A percentile compares a stretch with the other conserved stretches of the same genome.
phyloP scores from a whole-genome alignment of 805 yeast genomes.

The Cyberlindnera mycetangii region DNA sequence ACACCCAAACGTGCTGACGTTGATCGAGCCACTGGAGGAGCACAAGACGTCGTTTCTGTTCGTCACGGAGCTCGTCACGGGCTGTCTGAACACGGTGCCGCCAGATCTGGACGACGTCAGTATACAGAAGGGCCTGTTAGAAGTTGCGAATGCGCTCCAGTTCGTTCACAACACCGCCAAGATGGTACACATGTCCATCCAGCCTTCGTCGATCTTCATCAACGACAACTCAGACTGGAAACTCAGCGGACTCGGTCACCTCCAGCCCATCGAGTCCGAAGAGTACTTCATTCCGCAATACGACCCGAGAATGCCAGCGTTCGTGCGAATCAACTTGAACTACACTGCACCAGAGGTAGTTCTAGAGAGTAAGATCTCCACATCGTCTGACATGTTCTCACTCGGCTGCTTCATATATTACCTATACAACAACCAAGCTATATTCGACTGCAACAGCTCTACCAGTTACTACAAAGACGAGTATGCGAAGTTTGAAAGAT shows the following conservation, averaged over 20 bases:
- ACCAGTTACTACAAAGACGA: constrained; percentile 60
- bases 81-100: constrained; percentile 45
- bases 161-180: constrained; percentile 79
- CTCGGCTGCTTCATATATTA: constrained; percentile 74
- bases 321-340: constrained; percentile 66
- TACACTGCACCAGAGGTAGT: constrained; percentile 85
- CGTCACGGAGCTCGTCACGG: constrained; percentile 77
- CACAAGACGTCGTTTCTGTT: constrained; percentile 73
- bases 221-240: constrained; percentile 94
- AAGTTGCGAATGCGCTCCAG: constrained; percentile 71
- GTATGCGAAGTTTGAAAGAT: constrained; percentile 44
- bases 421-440: constrained; percentile 53
- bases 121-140: constrained; percentile 79
- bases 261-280: constrained; percentile 46
- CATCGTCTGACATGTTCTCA: constrained; percentile 79
- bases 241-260: constrained; percentile 66
- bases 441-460: constrained; percentile 52
- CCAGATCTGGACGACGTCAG: constrained; percentile 63
- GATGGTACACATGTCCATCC: constrained; percentile 71
- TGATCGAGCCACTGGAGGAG: constrained; percentile 88
- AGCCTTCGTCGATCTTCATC: constrained; percentile 73
- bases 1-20: constrained; percentile 83
- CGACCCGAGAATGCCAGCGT: constrained; percentile 72
- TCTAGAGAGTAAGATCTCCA: constrained; percentile 57
- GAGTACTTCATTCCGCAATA: constrained; percentile 68